Evolutionary conservation across 139 green algal genomes (phyloP), one percentile per base, ranked within the genome.

Genomic region (Monoraphidium neglectum): DNA sequence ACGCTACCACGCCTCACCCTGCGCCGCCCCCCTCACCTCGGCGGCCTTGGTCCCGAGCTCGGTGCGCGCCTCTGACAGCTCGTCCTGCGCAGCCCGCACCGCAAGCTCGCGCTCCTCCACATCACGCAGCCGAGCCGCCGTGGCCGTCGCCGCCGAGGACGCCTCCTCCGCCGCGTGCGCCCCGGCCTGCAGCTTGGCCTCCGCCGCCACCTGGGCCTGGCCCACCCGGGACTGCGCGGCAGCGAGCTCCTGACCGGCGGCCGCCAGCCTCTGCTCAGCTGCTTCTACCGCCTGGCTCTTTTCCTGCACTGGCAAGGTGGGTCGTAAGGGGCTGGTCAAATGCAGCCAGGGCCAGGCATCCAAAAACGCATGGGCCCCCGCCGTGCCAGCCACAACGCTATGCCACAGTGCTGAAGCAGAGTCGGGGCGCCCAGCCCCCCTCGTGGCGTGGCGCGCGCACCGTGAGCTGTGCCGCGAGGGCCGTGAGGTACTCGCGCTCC

Each of bases 381-480:
- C 24, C 57, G 12, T 64, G 57, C 57, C 26, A 30, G 32, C 8
- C 24, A 64, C 57, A 64, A n/a, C n/a, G n/a, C n/a, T n/a, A n/a
- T n/a, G n/a, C n/a, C n/a, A n/a, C n/a, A n/a, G n/a, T n/a, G n/a
- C n/a, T n/a, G n/a, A n/a, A n/a, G n/a, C n/a, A n/a, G n/a, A n/a
- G n/a, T n/a, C n/a, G n/a, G n/a, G n/a, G n/a, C n/a, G n/a, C n/a
- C n/a, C n/a, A n/a, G n/a, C 43, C 43, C 43, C 43, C 43, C 43
- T 51, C 43, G 12, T n/a, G n/a, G n/a, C 33, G n/a, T 64, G 56
- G 4, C 2, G 23, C 59, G 6, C 62, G 37, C 47, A 77, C 70
- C 70, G 63, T 49, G 33, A 79, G 51, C 33, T 72, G 62, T 18
- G 36, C 63, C n/a, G 73, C 73, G 35, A 79, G 63, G 32, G 24